Evolutionary conservation across 1,284 basidiomycete species (phyloP).

Genomic region (Macrocybe sp.): DNA sequence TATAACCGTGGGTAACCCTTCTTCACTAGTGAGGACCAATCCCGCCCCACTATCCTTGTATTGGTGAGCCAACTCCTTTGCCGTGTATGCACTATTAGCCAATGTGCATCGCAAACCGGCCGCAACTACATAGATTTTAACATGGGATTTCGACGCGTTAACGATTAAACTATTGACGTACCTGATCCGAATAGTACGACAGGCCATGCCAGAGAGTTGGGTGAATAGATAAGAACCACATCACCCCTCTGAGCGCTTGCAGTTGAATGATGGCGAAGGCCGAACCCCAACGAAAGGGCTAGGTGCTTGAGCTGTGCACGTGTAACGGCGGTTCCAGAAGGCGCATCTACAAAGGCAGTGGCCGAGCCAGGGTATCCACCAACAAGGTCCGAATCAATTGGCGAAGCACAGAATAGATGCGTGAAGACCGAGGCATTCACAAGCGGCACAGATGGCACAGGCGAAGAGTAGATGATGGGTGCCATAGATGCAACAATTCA

Average conservation of each 20-base stretch:
- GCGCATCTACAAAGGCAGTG: conserved; percentile 66
- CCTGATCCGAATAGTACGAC: conserved; percentile 50
- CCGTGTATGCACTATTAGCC: conserved; percentile 41
- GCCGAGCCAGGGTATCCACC: conserved; percentile 35
- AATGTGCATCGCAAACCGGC: conserved; percentile 48
- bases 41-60: conserved; percentile 50
- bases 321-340: conserved; percentile 50
- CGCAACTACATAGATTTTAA: conserved; percentile 27
- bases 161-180: conserved; percentile 15
- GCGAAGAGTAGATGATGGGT: conserved; percentile 38
- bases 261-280: conserved; percentile 38
- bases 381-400: conserved; percentile 25
- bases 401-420: conserved; percentile 36
- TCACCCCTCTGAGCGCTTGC: conserved; percentile 34
- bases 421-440: conserved; percentile 45
- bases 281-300: conserved; percentile 52
- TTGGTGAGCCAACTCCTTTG: conserved; percentile 42
- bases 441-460: conserved; percentile 28
- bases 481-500: conserved; percentile 23
- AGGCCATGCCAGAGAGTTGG: conserved; percentile 63
- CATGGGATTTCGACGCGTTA: not conserved
- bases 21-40: conserved; percentile 49
- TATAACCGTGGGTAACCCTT: conserved; percentile 39
- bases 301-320: conserved; percentile 50
- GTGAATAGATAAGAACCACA: conserved; percentile 50